Percentiles rank a stretch among this genome's conserved stretches.
These are phyloP conservation scores for Friedmanniomyces endolithicus DNA, from an alignment of 495 filamentous ascomycete genomes.

Conservation along the genomic window DNA sequence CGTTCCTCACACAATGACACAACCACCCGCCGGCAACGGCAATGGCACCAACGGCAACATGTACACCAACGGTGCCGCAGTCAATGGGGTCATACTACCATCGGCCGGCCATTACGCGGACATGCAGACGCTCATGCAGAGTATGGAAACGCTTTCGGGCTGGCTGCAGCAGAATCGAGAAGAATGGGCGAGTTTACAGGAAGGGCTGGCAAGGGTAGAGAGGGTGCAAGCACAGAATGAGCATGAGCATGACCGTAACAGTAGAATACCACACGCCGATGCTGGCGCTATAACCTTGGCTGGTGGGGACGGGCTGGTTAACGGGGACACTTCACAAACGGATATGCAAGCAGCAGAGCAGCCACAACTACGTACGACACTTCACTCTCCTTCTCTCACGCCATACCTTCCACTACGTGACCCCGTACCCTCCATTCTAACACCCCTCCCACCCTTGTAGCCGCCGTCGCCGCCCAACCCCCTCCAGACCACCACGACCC, in stretches of 20 bases:
- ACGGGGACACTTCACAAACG: constrained; percentile 3
- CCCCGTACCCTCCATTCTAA: too few relatives aligned
- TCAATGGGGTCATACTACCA: constrained; percentile 11
- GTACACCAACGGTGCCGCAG: constrained; percentile 1
- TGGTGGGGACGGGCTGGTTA: background rate
- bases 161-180: constrained; percentile 19
- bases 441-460: too few relatives aligned
- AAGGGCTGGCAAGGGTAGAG: constrained; percentile 12
- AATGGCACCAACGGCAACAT: background rate
- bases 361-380: background rate
- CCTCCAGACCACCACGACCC: background rate
- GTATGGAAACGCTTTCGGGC: constrained; percentile 15
- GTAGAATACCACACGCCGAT: background rate
- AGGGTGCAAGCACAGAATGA: background rate
- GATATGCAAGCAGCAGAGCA: background rate
- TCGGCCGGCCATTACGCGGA: constrained; percentile 17
- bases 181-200: constrained; percentile 13
- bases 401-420: too few relatives aligned
- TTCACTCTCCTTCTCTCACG: background rate
- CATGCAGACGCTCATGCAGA: constrained; percentile 19
- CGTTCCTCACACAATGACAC: constrained; percentile 1
- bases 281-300: background rate
- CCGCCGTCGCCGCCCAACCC: background rate
- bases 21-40: background rate
- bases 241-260: background rate